Base-by-base conservation (phyloP, 1,284 basidiomycete species). In the Schizophyllum amplum region DNA sequence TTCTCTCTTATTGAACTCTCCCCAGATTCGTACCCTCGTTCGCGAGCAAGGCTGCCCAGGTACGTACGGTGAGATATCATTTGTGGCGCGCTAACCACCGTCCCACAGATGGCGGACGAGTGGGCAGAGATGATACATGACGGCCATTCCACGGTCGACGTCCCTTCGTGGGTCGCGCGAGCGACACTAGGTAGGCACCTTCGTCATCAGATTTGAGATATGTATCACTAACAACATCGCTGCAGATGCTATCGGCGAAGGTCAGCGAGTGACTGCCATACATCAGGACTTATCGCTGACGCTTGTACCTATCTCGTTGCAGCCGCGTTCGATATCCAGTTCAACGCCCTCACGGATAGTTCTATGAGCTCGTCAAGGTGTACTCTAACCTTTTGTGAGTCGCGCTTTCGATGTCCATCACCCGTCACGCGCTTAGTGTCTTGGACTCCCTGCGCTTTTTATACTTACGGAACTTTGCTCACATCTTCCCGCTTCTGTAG, bases 321-420 rank as follows among this genome's bases (percentile, higher is more conserved):
- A 78, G 76, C 73, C 60, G 76, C 76, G 4, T 78, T 78, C 63
- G 76, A 78, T 62, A 77, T 77, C 59, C 72, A 76, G n/a, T 78
- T 79, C 61, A 73, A 73, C 51, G 74, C 76, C 0, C 61, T 78
- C n/a, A n/a, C n/a, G n/a, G 63, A 69, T 26, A 69, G 74, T 55
- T 17, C 55, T 1, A 66, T 65, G 4, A 71, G 57, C 71, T 79
- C 52, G 73, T 74, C 68, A 72, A 72, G 60, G 75, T 75, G 2
- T 77, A 76, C 61, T 70, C 75, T 55, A 73, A 75, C 33, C 65
- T 79, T 20, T 74, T 75, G 77, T 75, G 56, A 55, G 68, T 61
- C n/a, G n/a, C n/a, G n/a, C n/a, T n/a, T n/a, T n/a, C n/a, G n/a
- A n/a, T n/a, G n/a, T n/a, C n/a, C n/a, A n/a, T n/a, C n/a, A n/a